Percentiles rank a stretch among this genome's conserved stretches.
Conservation (phyloP, 1,284 basidiomycete species). For the Hypsizygus ulmarius region DNA sequence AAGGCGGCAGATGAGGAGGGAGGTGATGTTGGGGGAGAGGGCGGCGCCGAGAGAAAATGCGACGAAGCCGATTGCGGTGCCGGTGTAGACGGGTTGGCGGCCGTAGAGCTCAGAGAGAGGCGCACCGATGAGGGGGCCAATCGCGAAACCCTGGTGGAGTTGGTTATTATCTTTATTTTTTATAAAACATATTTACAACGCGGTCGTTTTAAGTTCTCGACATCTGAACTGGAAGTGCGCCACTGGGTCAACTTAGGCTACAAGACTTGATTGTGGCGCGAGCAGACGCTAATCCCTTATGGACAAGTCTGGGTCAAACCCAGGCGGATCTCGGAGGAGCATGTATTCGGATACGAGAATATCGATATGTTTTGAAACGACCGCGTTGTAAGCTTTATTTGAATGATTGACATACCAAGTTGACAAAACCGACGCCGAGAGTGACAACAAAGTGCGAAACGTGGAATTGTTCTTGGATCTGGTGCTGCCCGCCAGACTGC, state of each 20-base stretch:
- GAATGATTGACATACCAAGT: conserved; percentile 2
- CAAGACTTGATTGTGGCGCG: no score
- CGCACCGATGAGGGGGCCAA: conserved; percentile 13
- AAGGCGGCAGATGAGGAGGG: conserved; percentile 8
- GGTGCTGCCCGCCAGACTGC: conserved; percentile 8
- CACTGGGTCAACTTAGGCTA: no score
- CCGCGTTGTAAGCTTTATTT: no score
- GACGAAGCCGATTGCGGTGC: conserved; percentile 1
- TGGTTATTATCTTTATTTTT: no score
- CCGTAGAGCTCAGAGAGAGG: conserved; percentile 16
- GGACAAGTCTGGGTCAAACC: no score
- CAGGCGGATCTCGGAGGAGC: no score
- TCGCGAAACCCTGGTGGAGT: conserved; percentile 10
- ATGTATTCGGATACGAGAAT: no score
- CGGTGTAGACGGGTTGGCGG: conserved; percentile 14
- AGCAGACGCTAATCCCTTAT: no score
- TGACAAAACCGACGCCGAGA: conserved; percentile 10
- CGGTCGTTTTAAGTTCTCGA: no score
- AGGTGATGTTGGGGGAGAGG: conserved; percentile 8
- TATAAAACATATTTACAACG: no score
- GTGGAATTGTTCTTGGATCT: conserved; percentile 9
- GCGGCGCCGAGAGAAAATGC: conserved; percentile 7
- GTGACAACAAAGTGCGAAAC: conserved; percentile 12
- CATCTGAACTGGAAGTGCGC: neutral
- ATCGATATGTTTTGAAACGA: no score